phyloP scores from a whole-genome alignment of 2,329 filamentous ascomycete genomes.

The Aureobasidium leucospermi region DNA sequence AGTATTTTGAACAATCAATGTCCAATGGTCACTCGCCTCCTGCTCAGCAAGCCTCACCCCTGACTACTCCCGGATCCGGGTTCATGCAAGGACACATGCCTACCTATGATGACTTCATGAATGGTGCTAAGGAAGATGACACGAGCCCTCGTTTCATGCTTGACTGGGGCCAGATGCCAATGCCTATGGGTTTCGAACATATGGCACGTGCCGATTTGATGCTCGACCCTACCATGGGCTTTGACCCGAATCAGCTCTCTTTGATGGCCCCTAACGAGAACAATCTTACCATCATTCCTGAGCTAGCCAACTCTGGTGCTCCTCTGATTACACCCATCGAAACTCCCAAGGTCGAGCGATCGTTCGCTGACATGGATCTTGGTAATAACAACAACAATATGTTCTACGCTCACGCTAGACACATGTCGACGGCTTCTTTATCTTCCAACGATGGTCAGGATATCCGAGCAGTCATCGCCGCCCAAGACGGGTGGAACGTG shows the following conservation, averaged over 20 bases:
- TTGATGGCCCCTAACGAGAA: constrained; percentile 29
- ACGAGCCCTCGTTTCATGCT: constrained; percentile 42
- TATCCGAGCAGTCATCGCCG: constrained; percentile 41
- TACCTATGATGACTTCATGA: constrained; percentile 39
- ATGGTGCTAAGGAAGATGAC: constrained; percentile 33
- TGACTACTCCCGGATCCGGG: constrained; percentile 31
- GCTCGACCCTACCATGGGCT: constrained; percentile 38
- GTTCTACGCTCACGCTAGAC: constrained; percentile 30
- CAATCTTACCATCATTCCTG: constrained; percentile 40
- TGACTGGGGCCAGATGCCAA: constrained; percentile 42
- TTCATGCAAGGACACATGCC: constrained; percentile 38
- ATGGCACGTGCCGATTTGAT: constrained; percentile 38
- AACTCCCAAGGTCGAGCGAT: constrained; percentile 40
- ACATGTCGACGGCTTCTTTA: constrained; percentile 31
- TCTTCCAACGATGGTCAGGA: constrained; percentile 26
- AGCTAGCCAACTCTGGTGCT: constrained; percentile 32
- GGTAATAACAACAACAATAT: constrained; percentile 36
- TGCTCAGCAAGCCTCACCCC: constrained; percentile 27
- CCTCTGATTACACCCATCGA: constrained; percentile 40
- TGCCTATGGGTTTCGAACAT: constrained; percentile 37
- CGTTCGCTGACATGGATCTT: constrained; percentile 41
- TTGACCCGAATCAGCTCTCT: constrained; percentile 36
- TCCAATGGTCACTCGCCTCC: constrained; percentile 26
- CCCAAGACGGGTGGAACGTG: constrained; percentile 46
- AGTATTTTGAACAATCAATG: constrained; percentile 36